Evolutionary conservation across 2,329 filamentous ascomycete genomes (phyloP).

Genomic region (Passalora sequoiae): DNA sequence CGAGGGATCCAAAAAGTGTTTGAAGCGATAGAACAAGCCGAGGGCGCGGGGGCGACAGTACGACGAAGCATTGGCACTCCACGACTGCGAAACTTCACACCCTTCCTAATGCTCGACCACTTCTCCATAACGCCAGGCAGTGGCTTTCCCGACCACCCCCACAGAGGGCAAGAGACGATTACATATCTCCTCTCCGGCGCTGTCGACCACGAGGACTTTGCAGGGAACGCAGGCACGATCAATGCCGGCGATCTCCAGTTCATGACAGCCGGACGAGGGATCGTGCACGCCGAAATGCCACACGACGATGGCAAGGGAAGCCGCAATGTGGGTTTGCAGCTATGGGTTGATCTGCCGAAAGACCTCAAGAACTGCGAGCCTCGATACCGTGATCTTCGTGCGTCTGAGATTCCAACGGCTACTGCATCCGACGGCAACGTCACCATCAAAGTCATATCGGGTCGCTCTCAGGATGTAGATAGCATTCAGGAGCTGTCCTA

Average conservation of each 20-base stretch:
- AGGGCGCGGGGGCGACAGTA: constrained; percentile 82
- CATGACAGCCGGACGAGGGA: constrained; percentile 90
- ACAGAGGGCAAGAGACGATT: constrained; percentile 80
- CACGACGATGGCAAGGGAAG: constrained; percentile 68
- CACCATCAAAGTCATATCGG: constrained; percentile 83
- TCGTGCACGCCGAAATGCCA: constrained; percentile 83
- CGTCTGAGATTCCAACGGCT: constrained; percentile 72
- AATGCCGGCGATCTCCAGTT: constrained; percentile 88
- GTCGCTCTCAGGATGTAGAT: constrained; percentile 76
- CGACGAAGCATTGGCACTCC: constrained; percentile 82
- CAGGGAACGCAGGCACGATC: constrained; percentile 78
- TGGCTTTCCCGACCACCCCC: constrained; percentile 32
- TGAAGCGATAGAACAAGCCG: constrained; percentile 75
- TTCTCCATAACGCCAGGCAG: constrained; percentile 45
- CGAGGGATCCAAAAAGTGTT: constrained; percentile 79
- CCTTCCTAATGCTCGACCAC: constrained; percentile 87
- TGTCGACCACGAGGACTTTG: constrained; percentile 89
- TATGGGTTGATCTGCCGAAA: constrained; percentile 89
- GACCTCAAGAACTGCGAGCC: constrained; percentile 84
- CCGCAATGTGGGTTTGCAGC: constrained; percentile 79
- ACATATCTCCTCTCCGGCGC: constrained; percentile 83
- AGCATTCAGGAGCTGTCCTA: constrained; percentile 87
- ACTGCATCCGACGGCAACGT: constrained; percentile 68
- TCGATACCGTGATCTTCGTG: constrained; percentile 79
- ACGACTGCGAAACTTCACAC: constrained; percentile 76